Evolutionary conservation across 176 grass and related monocot species (phyloP).

Genomic region (Carex myosuroides): DNA sequence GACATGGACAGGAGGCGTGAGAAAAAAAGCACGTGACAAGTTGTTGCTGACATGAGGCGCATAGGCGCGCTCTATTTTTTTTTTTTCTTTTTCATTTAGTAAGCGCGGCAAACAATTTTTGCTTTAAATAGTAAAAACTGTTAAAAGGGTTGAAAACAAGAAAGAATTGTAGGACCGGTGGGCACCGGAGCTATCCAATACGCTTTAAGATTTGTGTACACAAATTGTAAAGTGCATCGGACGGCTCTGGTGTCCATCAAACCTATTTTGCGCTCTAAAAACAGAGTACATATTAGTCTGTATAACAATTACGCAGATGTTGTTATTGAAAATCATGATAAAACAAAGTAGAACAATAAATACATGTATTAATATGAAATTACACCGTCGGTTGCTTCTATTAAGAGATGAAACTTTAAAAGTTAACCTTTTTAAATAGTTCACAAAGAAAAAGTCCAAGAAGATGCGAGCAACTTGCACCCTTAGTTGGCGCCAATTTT

Average conservation of each 20-base stretch:
- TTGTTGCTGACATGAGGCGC: no score
- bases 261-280: no score
- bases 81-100: not conserved
- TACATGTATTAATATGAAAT: not conserved
- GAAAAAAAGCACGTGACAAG: not conserved
- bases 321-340: no score
- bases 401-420: no score
- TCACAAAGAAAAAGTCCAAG: not conserved
- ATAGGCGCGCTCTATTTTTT: not conserved
- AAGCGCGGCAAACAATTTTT: not conserved
- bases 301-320: no score
- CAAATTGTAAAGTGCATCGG: no score
- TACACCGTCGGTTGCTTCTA: not conserved
- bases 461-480: not conserved
- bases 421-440: not conserved
- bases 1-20: no score
- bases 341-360: not conserved
- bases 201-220: no score
- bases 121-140: not conserved
- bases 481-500: not conserved
- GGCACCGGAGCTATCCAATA: no score
- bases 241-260: no score
- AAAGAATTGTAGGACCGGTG: no score
- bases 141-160: not conserved
- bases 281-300: no score